Evolutionary conservation across 2,329 filamentous ascomycete species (phyloP).

Genomic region (Huntiella savannae): DNA sequence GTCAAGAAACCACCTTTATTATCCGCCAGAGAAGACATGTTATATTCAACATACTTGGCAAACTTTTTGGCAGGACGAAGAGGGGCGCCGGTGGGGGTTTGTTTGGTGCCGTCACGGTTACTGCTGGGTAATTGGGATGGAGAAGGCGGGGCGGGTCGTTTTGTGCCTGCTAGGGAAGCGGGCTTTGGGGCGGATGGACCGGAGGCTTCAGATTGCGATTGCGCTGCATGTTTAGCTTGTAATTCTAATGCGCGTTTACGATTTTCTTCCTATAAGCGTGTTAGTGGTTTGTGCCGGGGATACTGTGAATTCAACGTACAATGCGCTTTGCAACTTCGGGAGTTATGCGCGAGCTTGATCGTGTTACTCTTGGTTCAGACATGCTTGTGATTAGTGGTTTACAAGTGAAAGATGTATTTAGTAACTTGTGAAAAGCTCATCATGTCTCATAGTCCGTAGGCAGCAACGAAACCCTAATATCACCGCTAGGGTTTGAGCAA

Average conservation of each 20-base stretch:
- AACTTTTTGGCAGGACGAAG: slow-evolving; percentile 74
- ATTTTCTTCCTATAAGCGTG: slow-evolving; percentile 51
- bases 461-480: no score
- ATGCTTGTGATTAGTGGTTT: not conserved
- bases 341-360: slow-evolving; percentile 18
- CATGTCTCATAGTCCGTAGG: no score
- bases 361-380: slow-evolving; percentile 2
- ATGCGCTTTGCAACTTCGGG: slow-evolving; percentile 36
- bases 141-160: slow-evolving; percentile 28
- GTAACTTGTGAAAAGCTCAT: not conserved
- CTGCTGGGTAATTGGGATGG: slow-evolving; percentile 29
- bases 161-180: slow-evolving; percentile 1
- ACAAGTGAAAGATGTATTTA: not conserved
- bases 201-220: not conserved
- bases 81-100: slow-evolving; percentile 34
- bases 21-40: slow-evolving; percentile 94
- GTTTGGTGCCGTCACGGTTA: slow-evolving; percentile 30
- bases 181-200: slow-evolving; percentile 47
- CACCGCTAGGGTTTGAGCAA: no score
- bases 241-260: slow-evolving; percentile 77
- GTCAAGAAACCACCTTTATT: slow-evolving; percentile 91
- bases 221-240: slow-evolving; percentile 50
- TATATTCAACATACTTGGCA: slow-evolving; percentile 88
- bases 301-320: slow-evolving; percentile 20
- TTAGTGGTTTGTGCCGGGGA: slow-evolving; percentile 9